These are phyloP conservation scores for Trypanosoma rangeli DNA, from an alignment of 208 protist genomes.

Conservation along the genomic window DNA sequence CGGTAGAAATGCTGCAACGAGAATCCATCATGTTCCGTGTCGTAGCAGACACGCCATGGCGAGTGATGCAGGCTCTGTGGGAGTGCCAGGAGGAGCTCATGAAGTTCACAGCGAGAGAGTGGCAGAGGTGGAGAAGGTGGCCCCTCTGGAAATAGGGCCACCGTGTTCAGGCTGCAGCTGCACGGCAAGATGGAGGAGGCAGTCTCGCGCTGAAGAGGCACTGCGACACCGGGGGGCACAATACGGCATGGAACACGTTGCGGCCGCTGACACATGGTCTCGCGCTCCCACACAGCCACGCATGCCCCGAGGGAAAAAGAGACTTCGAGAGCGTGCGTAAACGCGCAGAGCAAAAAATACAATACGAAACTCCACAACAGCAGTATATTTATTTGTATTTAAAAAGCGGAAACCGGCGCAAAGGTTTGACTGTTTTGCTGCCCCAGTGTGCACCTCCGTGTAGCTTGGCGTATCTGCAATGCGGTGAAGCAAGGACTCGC, in stretches of 20 bases:
- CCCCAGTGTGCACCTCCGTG: too few relatives aligned
- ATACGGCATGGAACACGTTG: neutral
- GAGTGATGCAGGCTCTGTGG: constrained; percentile 45
- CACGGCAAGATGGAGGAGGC: neutral
- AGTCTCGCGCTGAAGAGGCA: neutral
- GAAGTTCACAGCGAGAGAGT: constrained; percentile 47
- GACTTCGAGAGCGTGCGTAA: too few relatives aligned
- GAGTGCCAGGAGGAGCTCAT: constrained; percentile 47
- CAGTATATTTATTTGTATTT: too few relatives aligned
- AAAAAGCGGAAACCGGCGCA: too few relatives aligned
- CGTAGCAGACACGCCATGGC: constrained; percentile 57
- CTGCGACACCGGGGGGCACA: constrained; percentile 9
- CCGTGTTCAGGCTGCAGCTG: constrained; percentile 16
- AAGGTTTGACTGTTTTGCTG: too few relatives aligned
- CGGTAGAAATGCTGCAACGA: constrained; percentile 59
- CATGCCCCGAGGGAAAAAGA: too few relatives aligned
- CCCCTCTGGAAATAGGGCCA: constrained; percentile 16
- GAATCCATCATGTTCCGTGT: constrained; percentile 56
- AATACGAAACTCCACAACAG: too few relatives aligned
- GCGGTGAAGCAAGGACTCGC: too few relatives aligned
- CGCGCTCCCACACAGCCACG: neutral
- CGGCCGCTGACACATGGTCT: constrained; percentile 12
- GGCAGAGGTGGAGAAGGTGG: constrained; percentile 25
- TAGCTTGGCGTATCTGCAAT: too few relatives aligned
- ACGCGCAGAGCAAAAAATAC: too few relatives aligned